Evolutionary conservation across 768 basidiomycete species (phyloP), one percentile per base, ranked within the genome.

Genomic region (Calocybe cyanea): DNA sequence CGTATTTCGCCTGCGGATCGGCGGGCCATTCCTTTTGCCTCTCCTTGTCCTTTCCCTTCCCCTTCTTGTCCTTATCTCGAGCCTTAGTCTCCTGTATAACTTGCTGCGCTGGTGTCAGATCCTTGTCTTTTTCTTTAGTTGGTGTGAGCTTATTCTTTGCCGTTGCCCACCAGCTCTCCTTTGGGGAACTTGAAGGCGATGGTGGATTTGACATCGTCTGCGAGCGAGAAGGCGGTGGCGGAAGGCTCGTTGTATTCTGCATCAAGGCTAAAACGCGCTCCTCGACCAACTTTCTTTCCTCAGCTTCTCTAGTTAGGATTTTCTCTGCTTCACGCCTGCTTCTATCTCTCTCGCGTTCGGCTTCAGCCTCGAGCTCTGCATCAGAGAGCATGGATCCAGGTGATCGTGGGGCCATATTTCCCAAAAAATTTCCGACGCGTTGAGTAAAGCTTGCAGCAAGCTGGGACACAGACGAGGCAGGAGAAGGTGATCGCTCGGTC

Each of bases 61-160:
- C 70, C 58, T 71, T 69, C 45, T 66, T 65, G 39, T 80, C 80
- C 57, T 80, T 83, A 44, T 85, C 78, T 34, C 78, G 73, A 15
- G 76, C 68, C 57, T 90, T 87, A 14, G 85, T 70, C 7, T 92
- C 88, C 46, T 76, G 73, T 38, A 91, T 81, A 43, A 92, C 73
- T 54, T 89, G 87, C 56, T 92, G 89, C 0, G 90, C 89, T 7
- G 89, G 87, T 0, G 90, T 92, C n/a, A 88, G 60, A 11, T 86
- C 80, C 56, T 77, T 77, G 9, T 82, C 82, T 56, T 77, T 77
- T 8, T 82, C 82, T 55, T 90, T 92, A 10, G 84, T 84, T 2
- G 89, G 87, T 0, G 87, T 89, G 8, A 92, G 73, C 53, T 69
- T 80, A 53, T 78, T 78, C 72, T 87, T 91, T 15, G 88, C 80